phyloP scores from a whole-genome alignment of 1,139 yeast genomes.

The Scheffersomyces segobiensis region DNA sequence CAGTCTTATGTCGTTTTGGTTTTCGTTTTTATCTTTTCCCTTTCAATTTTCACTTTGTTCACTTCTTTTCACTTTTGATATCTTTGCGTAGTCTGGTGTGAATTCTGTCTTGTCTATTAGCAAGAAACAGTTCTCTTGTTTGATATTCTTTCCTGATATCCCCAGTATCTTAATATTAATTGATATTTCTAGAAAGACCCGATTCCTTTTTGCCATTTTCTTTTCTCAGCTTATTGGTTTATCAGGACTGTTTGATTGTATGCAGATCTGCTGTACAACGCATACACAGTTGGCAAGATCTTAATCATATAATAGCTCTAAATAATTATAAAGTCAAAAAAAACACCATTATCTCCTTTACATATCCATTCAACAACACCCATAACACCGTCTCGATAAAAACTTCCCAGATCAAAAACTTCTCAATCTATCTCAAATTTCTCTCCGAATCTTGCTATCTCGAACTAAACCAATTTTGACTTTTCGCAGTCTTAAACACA shows the following conservation, averaged over 20 bases:
- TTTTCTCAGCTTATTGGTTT: not conserved
- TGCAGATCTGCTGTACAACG: not conserved
- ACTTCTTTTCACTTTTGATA: not conserved
- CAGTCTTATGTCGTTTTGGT: not conserved
- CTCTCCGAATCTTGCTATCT: not conserved
- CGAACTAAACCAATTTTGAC: not conserved
- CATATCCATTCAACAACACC: not conserved
- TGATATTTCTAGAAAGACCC: not conserved
- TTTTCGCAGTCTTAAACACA: not conserved
- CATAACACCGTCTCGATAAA: not conserved
- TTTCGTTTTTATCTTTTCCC: not conserved
- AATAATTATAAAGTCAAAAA: not conserved
- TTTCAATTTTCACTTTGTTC: not conserved
- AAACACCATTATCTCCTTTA: not conserved
- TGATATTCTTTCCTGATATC: not conserved
- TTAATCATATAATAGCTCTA: not conserved
- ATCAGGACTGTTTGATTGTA: not conserved
- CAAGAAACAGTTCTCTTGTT: not conserved
- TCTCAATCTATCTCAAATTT: not conserved
- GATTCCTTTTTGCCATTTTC: not conserved
- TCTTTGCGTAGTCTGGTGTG: not conserved
- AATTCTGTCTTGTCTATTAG: not conserved
- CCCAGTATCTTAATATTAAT: too few species aligned
- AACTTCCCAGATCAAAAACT: not conserved
- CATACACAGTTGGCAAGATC: not conserved